Evolutionary conservation across 768 basidiomycete genomes (phyloP), one percentile per base, ranked within the genome.

Genomic region (Xanthoconium stramineum): DNA sequence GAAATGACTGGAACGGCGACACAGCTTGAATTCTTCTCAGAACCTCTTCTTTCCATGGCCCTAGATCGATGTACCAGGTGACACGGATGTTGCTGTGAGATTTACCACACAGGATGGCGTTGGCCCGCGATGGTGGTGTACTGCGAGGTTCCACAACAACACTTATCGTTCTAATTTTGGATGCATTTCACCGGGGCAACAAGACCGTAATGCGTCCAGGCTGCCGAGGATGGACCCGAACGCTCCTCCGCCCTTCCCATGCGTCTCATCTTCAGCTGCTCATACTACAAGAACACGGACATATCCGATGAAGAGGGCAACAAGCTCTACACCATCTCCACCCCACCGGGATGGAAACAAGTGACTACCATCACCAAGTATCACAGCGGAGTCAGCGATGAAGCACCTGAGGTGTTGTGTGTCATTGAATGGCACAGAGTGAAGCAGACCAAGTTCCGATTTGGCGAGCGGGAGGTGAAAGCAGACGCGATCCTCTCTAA

Each of bases 361-460:
- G 53, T 58, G 43, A 57, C 59, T 5, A 59, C 60, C 20, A 47
- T 61, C 50, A 57, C 43, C 42, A 55, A 55, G 43, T 20, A 55
- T 45, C 37, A 33, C 47, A 52, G 15, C 17, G 46, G 51, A 28
- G 44, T 1, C 20, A 28, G 47, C 8, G 53, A 14, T 10, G 38
- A 42, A 37, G 14, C 9, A 2, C 35, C 55, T 29, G 61, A 61
- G 6, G 56, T 57, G 7, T 52, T 75, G 14, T 72, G 65, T 6
- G 58, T 65, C 43, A 69, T 75, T 17, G 66, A 73, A 40, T 72
- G 70, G 66, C 64, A 65, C 12, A 46, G 50, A 5, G 13, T 70
- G 19, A 60, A 60, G 47, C 63, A 69, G 10, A 65, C 70, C 8
- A 60, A 59, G 14, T 59, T 76, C 14, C 57, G 52, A 9, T 71